Base-by-base conservation (phyloP, 1,284 basidiomycete species). In the Ceratobasidium sp. region DNA sequence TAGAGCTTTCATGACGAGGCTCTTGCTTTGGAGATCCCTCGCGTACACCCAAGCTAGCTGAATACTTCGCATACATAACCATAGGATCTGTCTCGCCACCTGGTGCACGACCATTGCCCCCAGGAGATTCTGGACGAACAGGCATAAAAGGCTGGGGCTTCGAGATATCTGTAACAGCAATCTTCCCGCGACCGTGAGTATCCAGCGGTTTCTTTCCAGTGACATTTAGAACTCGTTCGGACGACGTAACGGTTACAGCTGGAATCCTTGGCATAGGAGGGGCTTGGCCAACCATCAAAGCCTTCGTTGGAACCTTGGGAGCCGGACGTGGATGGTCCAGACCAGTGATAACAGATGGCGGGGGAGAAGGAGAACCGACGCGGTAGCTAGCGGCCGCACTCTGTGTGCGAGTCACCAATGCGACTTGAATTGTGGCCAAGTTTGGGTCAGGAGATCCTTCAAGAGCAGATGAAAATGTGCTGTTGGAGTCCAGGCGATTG, bases 11-110 rank as follows among this genome's bases (percentile, higher is more conserved):
- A 37, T 60, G 71, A 37, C 58, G 71, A 64, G 58, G 42, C 35
- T 64, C 71, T 5, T 39, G 58, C 35, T 61, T 39, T 26, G 71
- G 60, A 45, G 58, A 74, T 33, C 47, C 71, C 17, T 74, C 60
- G 33, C 45, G 58, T 61, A 74, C 60, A 26, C 58, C 69, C 69
- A 73, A 51, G n/a, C 58, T 45, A 58, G 33, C 71, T 26, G 71
- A 74, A 53, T 74, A 74, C 60, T 74, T 74, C 33, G 71, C 35
- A 53, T 74, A 74, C 58, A 74, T 49, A 54, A 31, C 71, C 71
- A 74, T 74, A 20, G 71, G 71, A 64, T 74, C 71, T 11, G 28
- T 45, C 33, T 74, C 71, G 17, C 58, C 60, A n/a, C n/a, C n/a
- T n/a, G n/a, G 33, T 10, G 60, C 33, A 11, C 60, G 37, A 28